Conservation (phyloP, 176 grass and related monocot species). For the Cenchrus purpureus region DNA sequence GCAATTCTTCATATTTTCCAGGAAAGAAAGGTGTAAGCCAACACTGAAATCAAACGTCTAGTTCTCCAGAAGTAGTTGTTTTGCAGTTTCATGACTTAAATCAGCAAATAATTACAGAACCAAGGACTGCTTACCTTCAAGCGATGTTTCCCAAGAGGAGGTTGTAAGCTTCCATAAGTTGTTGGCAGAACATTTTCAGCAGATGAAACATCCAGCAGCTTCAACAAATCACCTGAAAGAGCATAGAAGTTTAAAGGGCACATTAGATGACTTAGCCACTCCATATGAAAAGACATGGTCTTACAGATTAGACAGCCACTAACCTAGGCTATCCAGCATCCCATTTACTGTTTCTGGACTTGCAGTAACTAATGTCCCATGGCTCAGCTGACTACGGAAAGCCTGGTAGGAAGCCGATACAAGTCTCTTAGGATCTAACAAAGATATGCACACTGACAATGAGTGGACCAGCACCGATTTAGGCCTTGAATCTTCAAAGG, state of each 20-base stretch:
- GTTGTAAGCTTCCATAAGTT: slow-evolving; percentile 74
- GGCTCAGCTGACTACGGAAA: slow-evolving; percentile 76
- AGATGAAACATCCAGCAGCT: slow-evolving; percentile 79
- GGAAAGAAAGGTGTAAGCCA: slow-evolving; percentile 5
- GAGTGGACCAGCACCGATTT: slow-evolving; percentile 94
- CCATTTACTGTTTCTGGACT: slow-evolving; percentile 92
- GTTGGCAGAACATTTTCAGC: slow-evolving; percentile 67
- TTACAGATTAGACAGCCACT: slow-evolving; percentile 36
- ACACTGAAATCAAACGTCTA: slow-evolving; percentile 1
- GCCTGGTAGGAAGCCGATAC: slow-evolving; percentile 87
- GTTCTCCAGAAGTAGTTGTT: not conserved
- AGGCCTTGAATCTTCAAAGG: slow-evolving; percentile 81
- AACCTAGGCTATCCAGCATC: slow-evolving; percentile 88
- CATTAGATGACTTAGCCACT: not conserved
- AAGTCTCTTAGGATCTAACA: slow-evolving; percentile 91
- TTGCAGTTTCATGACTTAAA: slow-evolving; percentile 30
- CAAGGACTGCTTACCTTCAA: slow-evolving; percentile 68
- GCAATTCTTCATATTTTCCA: not conserved
- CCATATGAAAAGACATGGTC: slow-evolving; percentile 7
- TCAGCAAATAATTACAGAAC: slow-evolving; percentile 10
- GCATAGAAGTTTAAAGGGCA: slow-evolving; percentile 18
- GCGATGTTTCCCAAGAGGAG: slow-evolving; percentile 84
- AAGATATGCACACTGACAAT: slow-evolving; percentile 91
- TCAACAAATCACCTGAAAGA: slow-evolving; percentile 80
- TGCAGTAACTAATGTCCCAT: slow-evolving; percentile 79